Evolutionary conservation across 75 land plant genomes (phyloP), one percentile per base, ranked within the genome.

Genomic region (Selaginella moellendorffii): DNA sequence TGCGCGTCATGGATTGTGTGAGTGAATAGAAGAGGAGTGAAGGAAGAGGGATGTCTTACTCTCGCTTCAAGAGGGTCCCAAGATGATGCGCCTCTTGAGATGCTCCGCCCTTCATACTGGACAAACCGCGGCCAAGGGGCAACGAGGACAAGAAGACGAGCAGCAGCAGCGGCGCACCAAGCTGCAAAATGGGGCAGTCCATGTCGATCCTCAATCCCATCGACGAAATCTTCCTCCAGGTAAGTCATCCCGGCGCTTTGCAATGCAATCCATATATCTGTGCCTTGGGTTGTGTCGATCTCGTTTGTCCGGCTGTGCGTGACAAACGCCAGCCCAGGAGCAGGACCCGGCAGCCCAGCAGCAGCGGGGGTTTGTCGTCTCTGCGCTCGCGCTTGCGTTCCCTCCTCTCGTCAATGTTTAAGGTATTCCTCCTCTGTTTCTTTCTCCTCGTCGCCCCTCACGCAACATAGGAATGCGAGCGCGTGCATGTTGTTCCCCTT

Each of bases 321-420:
- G 46, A 5, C 14, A 5, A 36, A 36, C 46, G 14, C 46, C 46
- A 36, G 46, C 46, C 46, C 14, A 36, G n/a, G n/a, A n/a, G 46
- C 46, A 36, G 46, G 14, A 36, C 46, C 46, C 46, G n/a, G n/a
- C n/a, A 36, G 46, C 46, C 46, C 46, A 36, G n/a, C n/a, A n/a
- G n/a, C n/a, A n/a, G n/a, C n/a, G n/a, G 46, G 46, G 46, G 46
- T 14, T 36, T 36, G 46, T 36, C n/a, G n/a, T n/a, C 46, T 5
- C 46, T 36, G 46, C 46, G 46, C 46, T 36, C 46, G 46, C 46
- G 46, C 46, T 36, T 36, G 46, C 46, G 46, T 36, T 5, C 46
- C 46, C 46, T 36, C 10, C 46, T 36, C 46, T 36, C 46, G 5
- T 36, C n/a, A n/a, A n/a, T 36, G 46, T 36, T 36, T 14, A 36